Evolutionary conservation across 139 green algal genomes (phyloP).

Genomic region (Micractinium conductrix): DNA sequence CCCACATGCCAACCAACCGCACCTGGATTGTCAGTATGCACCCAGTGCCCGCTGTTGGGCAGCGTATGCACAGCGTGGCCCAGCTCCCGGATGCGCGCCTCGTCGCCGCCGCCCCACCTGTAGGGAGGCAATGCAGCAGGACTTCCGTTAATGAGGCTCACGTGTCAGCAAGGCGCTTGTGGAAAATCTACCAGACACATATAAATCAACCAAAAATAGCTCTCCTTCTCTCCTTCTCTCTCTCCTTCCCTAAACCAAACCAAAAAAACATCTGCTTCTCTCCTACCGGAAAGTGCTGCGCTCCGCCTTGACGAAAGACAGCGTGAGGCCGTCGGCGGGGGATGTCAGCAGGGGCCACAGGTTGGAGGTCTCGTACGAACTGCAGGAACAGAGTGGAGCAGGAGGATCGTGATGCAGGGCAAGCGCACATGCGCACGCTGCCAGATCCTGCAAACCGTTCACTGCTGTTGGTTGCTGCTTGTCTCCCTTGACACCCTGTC

Average conservation of each 20-base stretch:
- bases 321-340: slow-evolving; percentile 70
- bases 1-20: slow-evolving; percentile 38
- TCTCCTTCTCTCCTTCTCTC: too few species aligned
- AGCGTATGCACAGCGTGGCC: slow-evolving; percentile 86
- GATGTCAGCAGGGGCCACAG: slow-evolving; percentile 82
- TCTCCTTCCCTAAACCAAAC: too few species aligned
- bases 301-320: slow-evolving; percentile 90
- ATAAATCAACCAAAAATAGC: too few species aligned
- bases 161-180: too few species aligned
- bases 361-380: slow-evolving; percentile 78
- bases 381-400: background rate
- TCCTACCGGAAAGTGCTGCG: slow-evolving; percentile 66
- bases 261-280: too few species aligned
- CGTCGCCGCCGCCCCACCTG: slow-evolving; percentile 65
- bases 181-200: too few species aligned
- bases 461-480: too few species aligned
- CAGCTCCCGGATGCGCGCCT: slow-evolving; percentile 59
- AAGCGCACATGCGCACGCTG: too few species aligned
- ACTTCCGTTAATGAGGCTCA: too few species aligned
- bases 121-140: too few species aligned
- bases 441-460: too few species aligned
- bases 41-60: slow-evolving; percentile 81
- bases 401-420: background rate
- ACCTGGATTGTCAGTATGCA: slow-evolving; percentile 89
- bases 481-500: too few species aligned